A percentile compares a stretch with the other conserved stretches of the same genome.
These are phyloP conservation scores for Venustampulla echinocandica DNA, from an alignment of 495 filamentous ascomycete species.

Conservation along the genomic window DNA sequence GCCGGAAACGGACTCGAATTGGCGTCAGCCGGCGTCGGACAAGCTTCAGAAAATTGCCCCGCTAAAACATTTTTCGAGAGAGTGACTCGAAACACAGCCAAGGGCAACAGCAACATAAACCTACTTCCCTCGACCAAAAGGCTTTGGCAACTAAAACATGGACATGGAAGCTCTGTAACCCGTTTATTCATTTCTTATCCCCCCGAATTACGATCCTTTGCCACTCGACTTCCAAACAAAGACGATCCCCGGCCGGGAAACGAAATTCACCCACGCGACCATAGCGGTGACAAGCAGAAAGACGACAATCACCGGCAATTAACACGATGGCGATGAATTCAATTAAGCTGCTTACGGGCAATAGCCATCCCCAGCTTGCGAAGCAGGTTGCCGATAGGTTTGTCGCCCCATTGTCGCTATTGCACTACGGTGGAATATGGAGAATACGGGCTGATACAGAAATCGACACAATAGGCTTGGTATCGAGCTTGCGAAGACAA, in stretches of 20 bases:
- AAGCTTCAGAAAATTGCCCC: conserved; percentile 5
- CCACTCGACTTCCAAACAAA: no score
- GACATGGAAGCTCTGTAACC: background rate
- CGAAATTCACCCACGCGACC: no score
- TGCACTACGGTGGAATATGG: background rate
- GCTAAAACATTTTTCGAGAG: conserved; percentile 6
- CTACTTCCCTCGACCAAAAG: no score
- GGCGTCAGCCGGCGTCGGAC: no score
- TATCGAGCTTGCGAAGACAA: conserved; percentile 86
- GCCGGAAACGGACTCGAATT: no score
- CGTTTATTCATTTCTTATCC: background rate
- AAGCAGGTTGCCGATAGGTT: conserved; percentile 86
- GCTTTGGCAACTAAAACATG: conserved; percentile 35
- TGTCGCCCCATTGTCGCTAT: background rate
- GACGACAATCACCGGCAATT: no score
- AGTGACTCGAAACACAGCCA: no score
- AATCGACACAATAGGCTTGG: conserved; percentile 69
- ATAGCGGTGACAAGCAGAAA: no score
- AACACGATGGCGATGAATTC: conserved; percentile 72
- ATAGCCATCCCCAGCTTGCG: conserved; percentile 88
- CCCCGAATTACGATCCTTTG: no score
- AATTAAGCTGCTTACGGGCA: conserved; percentile 92
- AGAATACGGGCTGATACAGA: conserved; percentile 13
- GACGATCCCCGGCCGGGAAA: no score
- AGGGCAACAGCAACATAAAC: no score